Conservation (phyloP, 2,329 filamentous ascomycete genomes). For the Cladosporium sp. region DNA sequence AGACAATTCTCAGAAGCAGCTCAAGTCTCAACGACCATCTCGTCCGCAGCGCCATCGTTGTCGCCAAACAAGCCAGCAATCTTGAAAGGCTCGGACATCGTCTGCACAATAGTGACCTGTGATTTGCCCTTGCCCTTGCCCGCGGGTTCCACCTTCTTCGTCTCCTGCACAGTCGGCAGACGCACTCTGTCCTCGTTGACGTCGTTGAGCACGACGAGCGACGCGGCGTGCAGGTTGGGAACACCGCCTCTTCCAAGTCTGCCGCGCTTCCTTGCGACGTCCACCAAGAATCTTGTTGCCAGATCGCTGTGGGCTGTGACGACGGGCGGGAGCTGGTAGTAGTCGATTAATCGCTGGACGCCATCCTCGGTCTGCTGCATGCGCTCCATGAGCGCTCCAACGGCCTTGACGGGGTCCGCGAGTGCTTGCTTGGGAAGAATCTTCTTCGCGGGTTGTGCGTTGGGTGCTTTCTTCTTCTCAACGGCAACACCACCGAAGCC, state of each 20-base stretch:
- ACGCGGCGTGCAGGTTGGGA: slow-evolving; percentile 80
- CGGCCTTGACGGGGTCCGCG: slow-evolving; percentile 82
- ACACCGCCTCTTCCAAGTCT: slow-evolving; percentile 83
- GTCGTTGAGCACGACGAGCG: slow-evolving; percentile 91
- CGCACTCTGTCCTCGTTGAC: slow-evolving; percentile 87
- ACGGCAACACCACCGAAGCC: slow-evolving; percentile 16
- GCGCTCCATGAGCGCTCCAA: slow-evolving; percentile 75
- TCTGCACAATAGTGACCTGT: slow-evolving; percentile 77
- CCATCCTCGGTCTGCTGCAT: slow-evolving; percentile 69
- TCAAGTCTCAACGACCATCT: slow-evolving; percentile 22
- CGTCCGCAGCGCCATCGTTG: slow-evolving; percentile 32
- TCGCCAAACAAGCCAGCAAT: slow-evolving; percentile 88
- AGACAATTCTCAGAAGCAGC: slow-evolving; percentile 5
- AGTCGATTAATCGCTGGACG: slow-evolving; percentile 70
- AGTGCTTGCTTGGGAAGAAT: slow-evolving; percentile 92
- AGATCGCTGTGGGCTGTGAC: slow-evolving; percentile 64
- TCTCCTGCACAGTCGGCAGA: slow-evolving; percentile 33
- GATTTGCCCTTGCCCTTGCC: slow-evolving; percentile 55
- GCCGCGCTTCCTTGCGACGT: slow-evolving; percentile 90
- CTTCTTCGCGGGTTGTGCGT: slow-evolving; percentile 44
- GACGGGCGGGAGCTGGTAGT: slow-evolving; percentile 80
- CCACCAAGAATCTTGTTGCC: slow-evolving; percentile 86
- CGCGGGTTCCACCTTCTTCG: slow-evolving; percentile 26
- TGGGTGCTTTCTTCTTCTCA: slow-evolving; percentile 11
- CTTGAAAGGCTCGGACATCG: slow-evolving; percentile 94